These are phyloP conservation scores for Agaricus blazei DNA, from an alignment of 768 basidiomycete genomes.

Conservation along the genomic window DNA sequence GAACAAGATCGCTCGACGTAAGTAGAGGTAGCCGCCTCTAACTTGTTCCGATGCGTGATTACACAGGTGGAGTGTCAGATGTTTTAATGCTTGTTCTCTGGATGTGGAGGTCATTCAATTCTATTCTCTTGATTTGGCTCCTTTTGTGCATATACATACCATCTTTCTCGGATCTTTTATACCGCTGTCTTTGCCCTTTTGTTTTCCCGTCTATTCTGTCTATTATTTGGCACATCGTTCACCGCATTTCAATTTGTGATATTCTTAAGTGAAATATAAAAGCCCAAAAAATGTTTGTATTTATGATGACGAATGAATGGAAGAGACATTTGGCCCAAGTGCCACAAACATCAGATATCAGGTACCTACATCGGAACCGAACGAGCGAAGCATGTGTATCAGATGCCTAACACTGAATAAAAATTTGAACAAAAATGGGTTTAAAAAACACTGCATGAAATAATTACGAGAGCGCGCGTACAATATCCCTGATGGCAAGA, in stretches of 20 bases:
- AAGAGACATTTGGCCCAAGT: no score
- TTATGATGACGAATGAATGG: no score
- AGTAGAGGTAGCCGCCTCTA: neutral
- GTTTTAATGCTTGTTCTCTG: neutral
- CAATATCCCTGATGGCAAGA: neutral
- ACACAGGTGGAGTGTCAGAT: neutral
- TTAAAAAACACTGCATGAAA: neutral
- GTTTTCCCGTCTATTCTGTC: neutral
- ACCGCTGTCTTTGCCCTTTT: neutral
- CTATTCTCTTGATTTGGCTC: neutral
- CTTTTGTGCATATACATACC: conserved; percentile 5
- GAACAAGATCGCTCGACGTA: conserved; percentile 10
- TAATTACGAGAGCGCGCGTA: neutral
- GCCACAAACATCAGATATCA: no score
- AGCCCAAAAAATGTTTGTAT: neutral
- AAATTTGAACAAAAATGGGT: no score
- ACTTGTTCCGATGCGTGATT: neutral
- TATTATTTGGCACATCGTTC: neutral
- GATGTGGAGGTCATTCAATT: neutral
- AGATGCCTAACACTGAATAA: neutral
- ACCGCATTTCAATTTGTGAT: neutral
- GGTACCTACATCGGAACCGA: neutral
- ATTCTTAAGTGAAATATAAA: neutral
- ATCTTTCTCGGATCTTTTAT: conserved; percentile 8
- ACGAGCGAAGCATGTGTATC: neutral